phyloP scores from a whole-genome alignment of 2,329 filamentous ascomycete genomes.

The Aspergillus floridensis region DNA sequence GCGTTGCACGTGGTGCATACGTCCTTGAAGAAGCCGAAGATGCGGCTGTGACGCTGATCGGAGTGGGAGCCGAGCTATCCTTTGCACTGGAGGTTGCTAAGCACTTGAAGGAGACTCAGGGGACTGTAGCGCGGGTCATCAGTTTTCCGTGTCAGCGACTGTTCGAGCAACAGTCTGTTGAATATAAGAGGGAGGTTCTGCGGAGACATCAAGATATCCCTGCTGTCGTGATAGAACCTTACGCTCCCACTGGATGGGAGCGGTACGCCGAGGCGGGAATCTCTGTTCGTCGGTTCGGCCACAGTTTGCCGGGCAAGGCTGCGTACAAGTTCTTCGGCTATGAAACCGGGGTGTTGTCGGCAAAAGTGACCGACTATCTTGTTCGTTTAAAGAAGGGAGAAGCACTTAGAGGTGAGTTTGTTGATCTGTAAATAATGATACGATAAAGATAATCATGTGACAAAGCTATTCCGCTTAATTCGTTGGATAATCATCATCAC shows the following conservation, averaged over 20 bases:
- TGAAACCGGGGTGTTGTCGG: conserved; percentile 10
- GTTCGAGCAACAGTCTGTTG: conserved; percentile 48
- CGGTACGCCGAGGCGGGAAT: conserved; percentile 46
- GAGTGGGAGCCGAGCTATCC: conserved; percentile 51
- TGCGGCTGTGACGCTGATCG: conserved; percentile 49
- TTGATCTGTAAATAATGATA: conserved; percentile 12
- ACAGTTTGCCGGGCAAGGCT: conserved; percentile 18
- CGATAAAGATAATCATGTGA: not conserved
- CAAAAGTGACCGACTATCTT: conserved; percentile 12
- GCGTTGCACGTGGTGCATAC: conserved; percentile 43
- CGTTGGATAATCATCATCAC: too few species aligned
- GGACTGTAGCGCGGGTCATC: conserved; percentile 47
- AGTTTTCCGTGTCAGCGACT: conserved; percentile 52
- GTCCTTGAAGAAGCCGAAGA: conserved; percentile 37
- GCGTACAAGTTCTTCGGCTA: conserved; percentile 21
- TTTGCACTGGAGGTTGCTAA: conserved; percentile 47
- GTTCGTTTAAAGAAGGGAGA: conserved; percentile 7
- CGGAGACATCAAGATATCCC: conserved; percentile 39
- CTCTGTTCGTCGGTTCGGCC: conserved; percentile 13
- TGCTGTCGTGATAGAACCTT: conserved; percentile 51
- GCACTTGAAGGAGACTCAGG: conserved; percentile 38
- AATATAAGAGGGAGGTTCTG: conserved; percentile 48
- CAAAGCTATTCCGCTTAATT: not conserved
- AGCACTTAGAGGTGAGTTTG: conserved; percentile 12
- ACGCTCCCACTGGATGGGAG: conserved; percentile 52